Percentiles rank a stretch among this genome's conserved stretches.
Conservation (phyloP, 345 rosid genomes). For the Linum usitatissimum region DNA sequence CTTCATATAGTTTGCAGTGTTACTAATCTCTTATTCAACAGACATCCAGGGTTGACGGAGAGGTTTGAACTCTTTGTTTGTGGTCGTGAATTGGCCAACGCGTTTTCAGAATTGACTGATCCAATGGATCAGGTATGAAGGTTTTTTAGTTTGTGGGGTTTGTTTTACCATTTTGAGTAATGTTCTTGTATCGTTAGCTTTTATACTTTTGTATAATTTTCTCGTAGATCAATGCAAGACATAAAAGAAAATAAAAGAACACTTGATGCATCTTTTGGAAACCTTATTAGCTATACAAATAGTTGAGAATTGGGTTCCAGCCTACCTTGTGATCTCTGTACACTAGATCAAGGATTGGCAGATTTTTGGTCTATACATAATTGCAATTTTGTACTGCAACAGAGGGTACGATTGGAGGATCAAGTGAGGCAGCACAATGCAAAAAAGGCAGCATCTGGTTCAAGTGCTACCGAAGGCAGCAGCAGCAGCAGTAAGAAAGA, state of each 20-base stretch:
- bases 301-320: not conserved
- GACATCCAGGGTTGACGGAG: constrained; percentile 69
- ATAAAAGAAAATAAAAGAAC: too few species aligned
- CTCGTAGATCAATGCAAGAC: too few species aligned
- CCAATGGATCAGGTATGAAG: constrained; percentile 71
- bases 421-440: constrained; percentile 85
- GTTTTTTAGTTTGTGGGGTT: not conserved
- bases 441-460: constrained; percentile 42
- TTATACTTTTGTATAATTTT: too few species aligned
- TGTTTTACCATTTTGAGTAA: not conserved
- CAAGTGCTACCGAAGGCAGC: constrained; percentile 21
- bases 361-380: not conserved
- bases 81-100: constrained; percentile 94
- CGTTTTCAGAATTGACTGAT: constrained; percentile 91
- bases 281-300: not conserved
- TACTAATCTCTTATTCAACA: constrained; percentile 16
- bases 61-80: constrained; percentile 93
- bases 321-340: not conserved
- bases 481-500: constrained; percentile 24
- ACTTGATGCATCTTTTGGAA: not conserved
- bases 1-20: not conserved
- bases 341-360: too few species aligned
- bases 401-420: constrained; percentile 89
- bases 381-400: constrained; percentile 13
- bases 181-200: not conserved